Base-by-base conservation (phyloP, 495 filamentous ascomycete genomes). In the Talaromyces adpressus region DNA sequence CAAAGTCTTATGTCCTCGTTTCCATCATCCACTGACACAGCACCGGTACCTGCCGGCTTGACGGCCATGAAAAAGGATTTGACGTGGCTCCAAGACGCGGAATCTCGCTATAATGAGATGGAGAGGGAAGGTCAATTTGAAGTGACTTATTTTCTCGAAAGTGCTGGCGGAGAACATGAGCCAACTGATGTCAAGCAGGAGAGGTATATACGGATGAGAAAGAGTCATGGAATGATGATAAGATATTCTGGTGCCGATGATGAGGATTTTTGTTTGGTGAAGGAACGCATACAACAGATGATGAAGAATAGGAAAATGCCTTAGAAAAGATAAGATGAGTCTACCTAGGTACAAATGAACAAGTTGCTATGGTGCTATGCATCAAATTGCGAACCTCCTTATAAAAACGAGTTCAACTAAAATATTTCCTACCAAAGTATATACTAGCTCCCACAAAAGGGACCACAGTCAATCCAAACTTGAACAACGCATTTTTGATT, bases 181-280 rank as follows among this genome's bases (percentile, higher is more conserved):
- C 6, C 45, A 34, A 2, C 25, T 25, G 23, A 34, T 51, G 0
- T 11, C 18, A 20, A 23, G 29, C 22, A 62, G 18, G 30, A 4
- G n/a, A 51, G 14, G 9, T 22, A 45, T 20, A 7, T 62, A 52
- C 60, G 47, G 8, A 30, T 53, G 47, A 20, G n/a, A 18, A 53
- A 62, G n/a, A 32, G 32, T 29, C 60, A 62, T 25, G 60, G 45
- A 12, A 62, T 53, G 47, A 62, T 62, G 60, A 62, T 53, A 16
- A 27, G 29, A 22, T 62, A 53, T 53, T 20, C 25, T 39, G 29
- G 45, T 34, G 18, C 18, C 20, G 45, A 52, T 7, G 60, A 62
- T 36, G 47, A 62, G 6, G 60, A 62, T 39, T 62, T 53, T 9
- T 16, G 41, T 16, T 9, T n/a, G n/a, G 60, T 62, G 4, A 49